A percentile compares a stretch with the other conserved stretches of the same genome.
phyloP scores from a whole-genome alignment of 257 asterid species.

The Ballota nigra region DNA sequence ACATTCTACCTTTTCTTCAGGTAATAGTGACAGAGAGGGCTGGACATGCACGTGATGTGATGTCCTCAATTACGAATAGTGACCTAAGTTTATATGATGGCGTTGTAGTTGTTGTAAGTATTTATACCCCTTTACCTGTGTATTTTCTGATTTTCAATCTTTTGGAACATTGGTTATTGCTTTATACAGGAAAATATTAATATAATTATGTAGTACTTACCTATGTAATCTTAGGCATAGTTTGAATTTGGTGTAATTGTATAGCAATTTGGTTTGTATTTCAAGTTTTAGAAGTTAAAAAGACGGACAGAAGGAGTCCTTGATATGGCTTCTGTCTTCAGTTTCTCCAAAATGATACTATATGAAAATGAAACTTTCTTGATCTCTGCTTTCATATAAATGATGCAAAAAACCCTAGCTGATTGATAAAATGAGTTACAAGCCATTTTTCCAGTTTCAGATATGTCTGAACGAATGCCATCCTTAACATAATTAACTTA shows the following conservation, averaged over 20 bases:
- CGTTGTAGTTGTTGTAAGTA: slow-evolving; percentile 87
- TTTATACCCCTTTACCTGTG: slow-evolving; percentile 16
- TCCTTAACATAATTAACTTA: too few species aligned
- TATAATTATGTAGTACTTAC: not conserved
- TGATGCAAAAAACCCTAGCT: too few species aligned
- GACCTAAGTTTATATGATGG: slow-evolving; percentile 85
- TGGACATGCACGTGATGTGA: slow-evolving; percentile 78
- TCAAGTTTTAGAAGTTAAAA: too few species aligned
- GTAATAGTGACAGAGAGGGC: slow-evolving; percentile 86
- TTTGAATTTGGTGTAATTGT: not conserved
- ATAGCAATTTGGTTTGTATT: not conserved
- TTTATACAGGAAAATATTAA: not conserved
- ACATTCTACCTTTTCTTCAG: slow-evolving; percentile 38
- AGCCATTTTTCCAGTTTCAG: too few species aligned
- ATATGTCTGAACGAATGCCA: too few species aligned
- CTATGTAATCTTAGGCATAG: not conserved
- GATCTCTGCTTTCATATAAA: too few species aligned
- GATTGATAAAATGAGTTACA: too few species aligned
- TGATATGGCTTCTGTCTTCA: too few species aligned
- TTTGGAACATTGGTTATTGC: not conserved
- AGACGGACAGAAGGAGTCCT: too few species aligned
- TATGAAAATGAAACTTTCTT: too few species aligned
- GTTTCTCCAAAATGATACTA: too few species aligned
- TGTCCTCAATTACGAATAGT: slow-evolving; percentile 63
- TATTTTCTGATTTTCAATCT: slow-evolving; percentile 13